Evolutionary conservation across 2,329 filamentous ascomycete species (phyloP), one percentile per base, ranked within the genome.

Genomic region (Phoma sp.): DNA sequence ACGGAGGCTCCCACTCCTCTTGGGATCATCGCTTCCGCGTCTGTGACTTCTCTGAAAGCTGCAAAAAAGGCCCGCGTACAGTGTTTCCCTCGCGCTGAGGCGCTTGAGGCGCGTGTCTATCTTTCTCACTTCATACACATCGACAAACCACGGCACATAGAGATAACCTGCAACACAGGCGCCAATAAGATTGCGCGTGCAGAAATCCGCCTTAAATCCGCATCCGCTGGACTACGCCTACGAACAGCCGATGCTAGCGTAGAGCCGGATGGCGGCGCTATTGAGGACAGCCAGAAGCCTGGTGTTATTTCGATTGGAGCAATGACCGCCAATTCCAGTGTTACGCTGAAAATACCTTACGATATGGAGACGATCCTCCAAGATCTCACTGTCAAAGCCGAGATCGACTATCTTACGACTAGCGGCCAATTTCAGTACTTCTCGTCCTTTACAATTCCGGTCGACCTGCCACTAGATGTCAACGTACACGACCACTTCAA

Each of bases 401-500:
- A 96, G 61, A 81, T 92, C 9, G 81, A 80, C 0, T 96, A 95
- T 69, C 83, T 83, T 2, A 93, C 90, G 0, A 80, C 85, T 0
- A 77, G 84, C 2, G 89, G 88, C 2, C 80, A 78, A 7, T 90
- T 91, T 61, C 80, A 82, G 49, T 89, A 88, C 70, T 83, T 85
- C 15, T 84, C 83, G 15, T 81, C 82, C 7, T 83, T 85, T 19
- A 84, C 82, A 3, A 81, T 96, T 19, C 84, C 88, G 2, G 88
- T 95, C 1, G 84, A 89, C 1, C 80, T 99, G 4, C 91, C 92
- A 0, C 82, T 99, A 3, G 93, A 94, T 3, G 95, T 99, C 59
- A 98, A 98, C 62, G 95, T 99, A 6, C 93, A 98, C 68, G 95
- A 99, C 65, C 86, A 96, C 25, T 98, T 98, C 80, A 96, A 96